Base-by-base conservation (phyloP, 805 yeast genomes). In the Kodamaea fukazawae region DNA sequence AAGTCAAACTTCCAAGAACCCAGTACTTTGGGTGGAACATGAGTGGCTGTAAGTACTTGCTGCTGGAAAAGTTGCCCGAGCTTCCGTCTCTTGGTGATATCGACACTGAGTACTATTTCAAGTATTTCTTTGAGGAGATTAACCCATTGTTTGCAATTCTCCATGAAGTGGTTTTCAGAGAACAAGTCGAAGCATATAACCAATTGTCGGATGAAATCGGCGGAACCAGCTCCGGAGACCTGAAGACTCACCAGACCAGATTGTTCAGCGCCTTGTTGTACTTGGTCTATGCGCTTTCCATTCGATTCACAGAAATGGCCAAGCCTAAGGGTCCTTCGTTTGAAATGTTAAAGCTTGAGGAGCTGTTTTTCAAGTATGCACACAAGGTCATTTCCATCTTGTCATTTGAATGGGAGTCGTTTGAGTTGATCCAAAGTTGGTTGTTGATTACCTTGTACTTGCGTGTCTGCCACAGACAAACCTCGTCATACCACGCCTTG, bases 11-110 rank as follows among this genome's bases (percentile, higher is more conserved):
- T n/a, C 84, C 84, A 4, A 56, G 84, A 33, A 61, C 70, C n/a
- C 83, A 80, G 51, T 73, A 69, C 36, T 80, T 76, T 49, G 84
- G 83, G 11, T 80, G 85, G 84, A 80, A 80, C 52, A 61, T 79
- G 75, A 63, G 73, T n/a, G 85, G 85, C 1, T 69, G 69, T 20
- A 73, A 71, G 49, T 80, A 76, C 50, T 45, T 78, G 13, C 43
- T 44, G 18, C 51, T 59, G 3, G 67, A 63, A 20, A 46, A 41
- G 9, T 47, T 69, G 28, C 75, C 74, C 14, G 57, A 52, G 2
- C 40, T 54, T 9, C 69, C 73, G 1, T 57, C 53, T 2, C 43
- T 59, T 11, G 38, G 23, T 5, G 31, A 17, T 8, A 6, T 46
- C n/a, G 45, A 48, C 14, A 37, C 44, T 10, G 39, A 46, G 13